Conservation (phyloP, 2,329 filamentous ascomycete genomes). For the Trichoderma simmonsii region DNA sequence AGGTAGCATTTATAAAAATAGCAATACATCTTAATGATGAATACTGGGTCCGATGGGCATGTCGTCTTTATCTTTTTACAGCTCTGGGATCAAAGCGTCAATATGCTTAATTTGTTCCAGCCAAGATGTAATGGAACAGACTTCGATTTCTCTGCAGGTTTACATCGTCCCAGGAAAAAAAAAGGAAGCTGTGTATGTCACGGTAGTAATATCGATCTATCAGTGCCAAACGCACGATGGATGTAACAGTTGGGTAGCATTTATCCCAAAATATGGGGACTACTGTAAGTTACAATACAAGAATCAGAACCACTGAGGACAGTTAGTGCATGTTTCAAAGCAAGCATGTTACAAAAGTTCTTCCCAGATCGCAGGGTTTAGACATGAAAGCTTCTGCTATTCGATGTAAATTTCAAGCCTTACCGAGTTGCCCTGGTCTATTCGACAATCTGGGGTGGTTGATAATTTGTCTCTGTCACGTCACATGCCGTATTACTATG, state of each 20-base stretch:
- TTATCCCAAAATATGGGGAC: neutral
- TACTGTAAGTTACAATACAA: neutral
- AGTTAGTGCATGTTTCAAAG: neutral
- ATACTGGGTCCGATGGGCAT: neutral
- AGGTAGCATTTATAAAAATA: neutral
- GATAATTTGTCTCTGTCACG: neutral
- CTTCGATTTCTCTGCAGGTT: neutral
- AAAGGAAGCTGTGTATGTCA: neutral
- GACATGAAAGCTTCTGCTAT: neutral
- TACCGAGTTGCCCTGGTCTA: neutral
- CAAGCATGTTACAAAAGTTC: neutral
- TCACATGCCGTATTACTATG: neutral
- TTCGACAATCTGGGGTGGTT: neutral
- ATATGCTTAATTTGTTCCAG: neutral
- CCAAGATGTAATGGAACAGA: neutral
- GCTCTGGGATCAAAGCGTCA: neutral
- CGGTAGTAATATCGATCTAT: neutral
- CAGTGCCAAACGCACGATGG: neutral
- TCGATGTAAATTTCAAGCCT: neutral
- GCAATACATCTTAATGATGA: neutral
- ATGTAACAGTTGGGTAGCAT: neutral
- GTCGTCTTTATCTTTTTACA: neutral
- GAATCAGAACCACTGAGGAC: neutral
- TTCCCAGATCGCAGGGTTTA: neutral
- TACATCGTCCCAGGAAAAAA: neutral